Base-by-base conservation (phyloP, 495 filamentous ascomycete genomes). In the Cercophora scortea region DNA sequence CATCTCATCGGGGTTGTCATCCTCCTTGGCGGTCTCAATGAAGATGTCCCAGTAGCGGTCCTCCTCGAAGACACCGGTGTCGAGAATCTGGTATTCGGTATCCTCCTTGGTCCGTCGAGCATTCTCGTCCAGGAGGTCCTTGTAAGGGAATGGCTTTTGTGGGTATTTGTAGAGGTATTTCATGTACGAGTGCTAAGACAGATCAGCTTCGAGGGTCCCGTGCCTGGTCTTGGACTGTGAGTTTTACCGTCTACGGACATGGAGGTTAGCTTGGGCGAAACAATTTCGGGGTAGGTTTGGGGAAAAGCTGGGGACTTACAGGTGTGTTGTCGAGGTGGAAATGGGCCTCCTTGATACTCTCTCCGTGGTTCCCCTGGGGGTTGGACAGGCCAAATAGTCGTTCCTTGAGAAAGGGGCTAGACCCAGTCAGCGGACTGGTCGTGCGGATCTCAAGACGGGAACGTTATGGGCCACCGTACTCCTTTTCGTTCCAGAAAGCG, bases 151-250 rank as follows among this genome's bases (percentile, higher is more conserved):
- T 44, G 85, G 81, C 60, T 78, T 77, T 72, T 97, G 92, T 0
- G 92, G 92, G 59, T 96, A 95, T 68, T 96, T 97, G 79, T 97
- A 97, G 56, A 96, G 84, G 61, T 81, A 93, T 68, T 97, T 97
- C 92, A 97, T 97, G 74, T 97, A 97, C 17, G 92, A 95, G 70
- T 97, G 92, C 86, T 90, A 63, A 35, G 55, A 54, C 62, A 46
- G 49, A 47, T 52, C 54, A 58, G 57, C 34, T 56, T 52, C 36
- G 8, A n/a, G 12, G 15, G 8, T 42, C 12, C 12, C 4, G 16
- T 4, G 15, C 2, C 16, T 38, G 16, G 17, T 32, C 13, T 41
- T 36, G 45, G 34, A 25, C 15, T 18, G 45, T 32, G 38, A 35
- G 52, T 62, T 72, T 58, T 71, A 78, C 74, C 47, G 70, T 76